Evolutionary conservation across 164 flowering plant genomes (phyloP).

Genomic region (Piper longum): DNA sequence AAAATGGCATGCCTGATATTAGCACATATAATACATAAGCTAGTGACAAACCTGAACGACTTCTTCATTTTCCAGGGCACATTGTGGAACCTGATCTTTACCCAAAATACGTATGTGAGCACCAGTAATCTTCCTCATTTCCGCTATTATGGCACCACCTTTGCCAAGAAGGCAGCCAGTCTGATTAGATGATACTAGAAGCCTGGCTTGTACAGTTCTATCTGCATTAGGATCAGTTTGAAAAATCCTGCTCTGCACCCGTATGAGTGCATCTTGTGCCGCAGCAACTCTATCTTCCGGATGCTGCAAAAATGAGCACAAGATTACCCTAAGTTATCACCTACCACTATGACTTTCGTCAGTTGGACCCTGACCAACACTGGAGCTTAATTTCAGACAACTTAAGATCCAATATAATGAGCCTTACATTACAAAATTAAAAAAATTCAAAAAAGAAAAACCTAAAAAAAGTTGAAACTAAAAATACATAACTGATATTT

Average conservation of each 20-base stretch:
- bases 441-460: no score
- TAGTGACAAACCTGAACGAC: slow-evolving; percentile 55
- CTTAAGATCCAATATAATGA: no score
- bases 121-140: slow-evolving; percentile 75
- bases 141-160: slow-evolving; percentile 78
- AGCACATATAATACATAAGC: not conserved
- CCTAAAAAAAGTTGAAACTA: no score
- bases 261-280: slow-evolving; percentile 82
- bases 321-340: not conserved
- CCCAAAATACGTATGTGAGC: slow-evolving; percentile 78
- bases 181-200: slow-evolving; percentile 72
- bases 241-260: slow-evolving; percentile 62
- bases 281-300: slow-evolving; percentile 84
- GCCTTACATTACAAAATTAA: no score
- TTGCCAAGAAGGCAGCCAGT: slow-evolving; percentile 87
- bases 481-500: no score
- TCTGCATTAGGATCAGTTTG: slow-evolving; percentile 54
- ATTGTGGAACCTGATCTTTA: slow-evolving; percentile 67
- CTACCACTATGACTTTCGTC: not conserved
- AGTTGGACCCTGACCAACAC: not conserved
- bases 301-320: slow-evolving; percentile 36
- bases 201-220: slow-evolving; percentile 31
- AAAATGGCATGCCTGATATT: not conserved
- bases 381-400: not conserved
- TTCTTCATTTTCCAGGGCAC: slow-evolving; percentile 76